Evolutionary conservation across 345 rosid species (phyloP), one percentile per base, ranked within the genome.

Genomic region (Murraya koenigii): DNA sequence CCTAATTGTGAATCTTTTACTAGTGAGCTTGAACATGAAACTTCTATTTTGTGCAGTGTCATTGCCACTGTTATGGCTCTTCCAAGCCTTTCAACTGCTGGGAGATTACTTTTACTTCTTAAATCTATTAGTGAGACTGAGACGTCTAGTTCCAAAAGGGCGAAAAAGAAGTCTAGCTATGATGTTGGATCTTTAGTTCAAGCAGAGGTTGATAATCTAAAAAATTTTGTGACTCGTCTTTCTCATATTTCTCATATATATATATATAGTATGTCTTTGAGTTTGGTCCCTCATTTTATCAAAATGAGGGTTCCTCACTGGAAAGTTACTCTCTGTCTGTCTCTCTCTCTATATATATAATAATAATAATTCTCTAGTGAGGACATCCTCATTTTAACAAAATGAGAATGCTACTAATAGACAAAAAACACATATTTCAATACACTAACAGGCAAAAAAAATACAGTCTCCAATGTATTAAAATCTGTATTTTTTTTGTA

Each of bases 41-140:
- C 77, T 49, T 49, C 77, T 81, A 77, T 60, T 76, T 75, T 66
- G 36, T 79, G 79, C 90, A 96, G 99, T 83, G 93, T 94, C 22
- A 77, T 71, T 83, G 97, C 93, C 33, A 89, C 92, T 69, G 91
- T 94, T 77, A 83, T 86, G 89, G 89, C 88, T 72, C 87, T 91
- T 84, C 95, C 92, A 80, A 83, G 86, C 75, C 83, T 91, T 71
- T 83, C 82, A 69, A 86, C 89, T 35, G 79, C 87, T 23, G 94
- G 95, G 82, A 94, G 97, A 86, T 84, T 95, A 87, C 96, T 92
- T 83, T 83, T 94, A 83, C 93, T 92, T 78, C 91, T 96, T 69
- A 90, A 94, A 78, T 85, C 94, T 75, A 80, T 88, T 71, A 77
- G 87, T 30, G 90, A 89, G 74, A 74, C 87, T 77, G 92, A 89